A percentile compares a stretch with the other conserved stretches of the same genome.
Conservation (phyloP, 225 moss, liverwort and hornwort species). For the Lunularia cruciata region DNA sequence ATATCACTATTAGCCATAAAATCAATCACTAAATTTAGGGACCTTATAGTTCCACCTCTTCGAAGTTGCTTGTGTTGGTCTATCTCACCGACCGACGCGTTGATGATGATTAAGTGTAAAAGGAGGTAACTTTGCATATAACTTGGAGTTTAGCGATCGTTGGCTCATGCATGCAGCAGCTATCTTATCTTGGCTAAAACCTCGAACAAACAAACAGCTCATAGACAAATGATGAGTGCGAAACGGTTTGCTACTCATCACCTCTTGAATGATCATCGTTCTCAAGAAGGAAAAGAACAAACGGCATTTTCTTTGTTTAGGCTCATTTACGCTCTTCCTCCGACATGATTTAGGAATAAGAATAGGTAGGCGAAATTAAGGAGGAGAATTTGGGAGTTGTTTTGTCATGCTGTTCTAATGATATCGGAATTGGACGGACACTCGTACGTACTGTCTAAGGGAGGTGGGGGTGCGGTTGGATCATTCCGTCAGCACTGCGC, state of each 20-base stretch:
- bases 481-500: background rate
- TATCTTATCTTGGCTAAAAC: too few relatives aligned
- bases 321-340: slow-evolving; percentile 1
- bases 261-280: background rate
- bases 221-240: slow-evolving; percentile 11
- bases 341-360: background rate
- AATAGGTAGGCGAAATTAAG: background rate
- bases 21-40: too few relatives aligned
- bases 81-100: too few relatives aligned
- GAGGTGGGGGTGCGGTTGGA: background rate
- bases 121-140: too few relatives aligned
- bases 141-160: too few relatives aligned
- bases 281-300: slow-evolving; percentile 4
- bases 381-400: background rate
- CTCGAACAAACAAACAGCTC: too few relatives aligned
- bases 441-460: too few relatives aligned
- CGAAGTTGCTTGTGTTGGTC: too few relatives aligned
- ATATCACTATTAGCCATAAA: too few relatives aligned
- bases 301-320: background rate
- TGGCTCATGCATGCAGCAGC: too few relatives aligned
- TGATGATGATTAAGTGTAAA: too few relatives aligned
- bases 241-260: slow-evolving; percentile 1
- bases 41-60: too few relatives aligned
- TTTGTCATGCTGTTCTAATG: background rate
- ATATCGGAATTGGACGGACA: background rate